Evolutionary conservation across 164 flowering plant species (phyloP).

Genomic region (Taxillus chinensis): DNA sequence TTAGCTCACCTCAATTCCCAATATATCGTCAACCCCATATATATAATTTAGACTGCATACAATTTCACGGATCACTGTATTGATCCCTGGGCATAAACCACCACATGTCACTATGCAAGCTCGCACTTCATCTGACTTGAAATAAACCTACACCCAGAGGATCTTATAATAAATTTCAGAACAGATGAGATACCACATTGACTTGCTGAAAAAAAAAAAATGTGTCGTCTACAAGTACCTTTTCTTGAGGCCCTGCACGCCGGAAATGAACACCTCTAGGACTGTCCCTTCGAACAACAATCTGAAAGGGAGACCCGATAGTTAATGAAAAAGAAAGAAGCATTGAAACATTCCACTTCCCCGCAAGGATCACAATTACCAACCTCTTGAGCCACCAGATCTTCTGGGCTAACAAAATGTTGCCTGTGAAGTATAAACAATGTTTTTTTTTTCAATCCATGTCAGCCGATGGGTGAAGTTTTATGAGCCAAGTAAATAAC

Average conservation of each 20-base stretch:
- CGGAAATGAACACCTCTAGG: constrained; percentile 77
- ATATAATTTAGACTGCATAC: constrained; percentile 52
- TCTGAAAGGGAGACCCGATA: constrained; percentile 14
- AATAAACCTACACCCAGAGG: constrained; percentile 36
- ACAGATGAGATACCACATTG: not conserved
- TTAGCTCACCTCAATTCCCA: constrained; percentile 56
- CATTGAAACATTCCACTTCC: no score
- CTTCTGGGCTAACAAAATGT: constrained; percentile 51
- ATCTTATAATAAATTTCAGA: no score
- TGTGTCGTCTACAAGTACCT: constrained; percentile 16
- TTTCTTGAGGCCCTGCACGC: constrained; percentile 81
- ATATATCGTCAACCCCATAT: constrained; percentile 48
- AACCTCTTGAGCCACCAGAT: constrained; percentile 52
- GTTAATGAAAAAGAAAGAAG: no score
- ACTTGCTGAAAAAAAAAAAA: not conserved
- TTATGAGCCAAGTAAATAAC: no score
- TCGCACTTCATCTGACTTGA: constrained; percentile 49
- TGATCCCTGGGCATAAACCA: constrained; percentile 74
- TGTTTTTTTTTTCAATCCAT: no score
- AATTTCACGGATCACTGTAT: constrained; percentile 69
- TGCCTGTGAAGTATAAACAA: constrained; percentile 29
- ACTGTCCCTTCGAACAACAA: constrained; percentile 60
- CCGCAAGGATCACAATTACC: not conserved
- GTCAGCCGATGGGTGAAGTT: no score
- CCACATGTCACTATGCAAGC: constrained; percentile 79